Conservation (phyloP, 1,284 basidiomycete genomes). For the Caloboletus inedulis region DNA sequence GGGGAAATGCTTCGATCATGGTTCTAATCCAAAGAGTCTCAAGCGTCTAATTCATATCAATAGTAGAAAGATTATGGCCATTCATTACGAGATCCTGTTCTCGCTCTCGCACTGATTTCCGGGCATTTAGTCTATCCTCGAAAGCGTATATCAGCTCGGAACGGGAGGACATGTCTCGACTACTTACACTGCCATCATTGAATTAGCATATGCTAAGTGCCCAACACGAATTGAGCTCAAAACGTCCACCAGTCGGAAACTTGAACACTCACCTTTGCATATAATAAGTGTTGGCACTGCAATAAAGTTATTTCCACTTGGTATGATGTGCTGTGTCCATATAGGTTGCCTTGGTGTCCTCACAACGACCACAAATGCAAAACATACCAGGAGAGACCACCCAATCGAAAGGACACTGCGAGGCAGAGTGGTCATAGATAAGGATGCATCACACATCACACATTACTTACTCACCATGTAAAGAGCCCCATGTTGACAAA, state of each 20-base stretch:
- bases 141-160: not conserved
- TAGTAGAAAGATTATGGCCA: slow-evolving; percentile 3
- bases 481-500: slow-evolving; percentile 22
- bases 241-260: not conserved
- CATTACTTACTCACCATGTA: slow-evolving; percentile 11
- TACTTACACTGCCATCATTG: slow-evolving; percentile 21
- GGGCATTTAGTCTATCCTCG: slow-evolving; percentile 14
- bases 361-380: not conserved
- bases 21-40: not conserved
- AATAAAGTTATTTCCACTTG: not conserved
- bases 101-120: slow-evolving; percentile 7
- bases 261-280: slow-evolving; percentile 6
- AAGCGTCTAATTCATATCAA: slow-evolving; percentile 2
- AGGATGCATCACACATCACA: not conserved
- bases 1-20: no score
- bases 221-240: not conserved
- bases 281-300: slow-evolving; percentile 2
- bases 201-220: slow-evolving; percentile 14
- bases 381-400: slow-evolving; percentile 16
- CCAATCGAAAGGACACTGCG: slow-evolving; percentile 10
- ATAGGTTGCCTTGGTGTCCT: not conserved
- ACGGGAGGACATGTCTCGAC: no score
- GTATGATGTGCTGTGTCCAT: slow-evolving; percentile 1
- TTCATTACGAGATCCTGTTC: slow-evolving; percentile 1
- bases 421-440: no score